These are phyloP conservation scores for Micromonas pusilla DNA, from an alignment of 139 green algal genomes.

Conservation along the genomic window DNA sequence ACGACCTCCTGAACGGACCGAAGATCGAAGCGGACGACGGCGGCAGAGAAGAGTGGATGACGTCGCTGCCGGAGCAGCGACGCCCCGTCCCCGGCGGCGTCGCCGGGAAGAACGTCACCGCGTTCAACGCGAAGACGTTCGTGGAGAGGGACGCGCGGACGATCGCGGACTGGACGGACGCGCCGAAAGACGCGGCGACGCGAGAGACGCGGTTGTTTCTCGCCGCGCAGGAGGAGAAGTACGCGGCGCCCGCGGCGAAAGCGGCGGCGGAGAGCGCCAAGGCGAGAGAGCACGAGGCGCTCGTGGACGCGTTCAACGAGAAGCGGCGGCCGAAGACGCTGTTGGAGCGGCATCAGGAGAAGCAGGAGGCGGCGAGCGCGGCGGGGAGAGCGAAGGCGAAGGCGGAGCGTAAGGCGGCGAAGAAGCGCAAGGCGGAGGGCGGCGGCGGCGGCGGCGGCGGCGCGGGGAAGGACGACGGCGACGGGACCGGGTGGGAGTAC, in stretches of 20 bases:
- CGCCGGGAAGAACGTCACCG: neutral
- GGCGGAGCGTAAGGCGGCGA: constrained; percentile 1
- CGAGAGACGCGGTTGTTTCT: constrained; percentile 3
- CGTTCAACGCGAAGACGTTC: neutral
- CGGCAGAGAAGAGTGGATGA: constrained; percentile 16
- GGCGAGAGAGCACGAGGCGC: neutral
- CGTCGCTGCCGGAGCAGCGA: neutral
- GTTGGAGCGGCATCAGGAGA: constrained; percentile 7
- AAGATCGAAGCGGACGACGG: neutral
- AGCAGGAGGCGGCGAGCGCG: neutral
- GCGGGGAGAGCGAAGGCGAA: neutral
- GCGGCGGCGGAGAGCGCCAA: neutral
- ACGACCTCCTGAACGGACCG: constrained; percentile 5
- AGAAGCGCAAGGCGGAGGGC: constrained; percentile 2
- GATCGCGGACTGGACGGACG: constrained; percentile 6
- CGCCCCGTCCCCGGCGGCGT: neutral
- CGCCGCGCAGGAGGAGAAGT: constrained; percentile 1
- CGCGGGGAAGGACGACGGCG: neutral
- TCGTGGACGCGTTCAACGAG: constrained; percentile 19
- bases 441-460: too few relatives aligned
- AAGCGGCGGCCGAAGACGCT: constrained; percentile 1
- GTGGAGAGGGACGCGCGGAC: neutral
- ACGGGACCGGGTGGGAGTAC: constrained; percentile 9
- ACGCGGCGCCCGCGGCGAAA: neutral
- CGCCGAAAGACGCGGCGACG: neutral